These are phyloP conservation scores for Tuber indicum DNA, from an alignment of 495 filamentous ascomycete genomes.

Conservation along the genomic window DNA sequence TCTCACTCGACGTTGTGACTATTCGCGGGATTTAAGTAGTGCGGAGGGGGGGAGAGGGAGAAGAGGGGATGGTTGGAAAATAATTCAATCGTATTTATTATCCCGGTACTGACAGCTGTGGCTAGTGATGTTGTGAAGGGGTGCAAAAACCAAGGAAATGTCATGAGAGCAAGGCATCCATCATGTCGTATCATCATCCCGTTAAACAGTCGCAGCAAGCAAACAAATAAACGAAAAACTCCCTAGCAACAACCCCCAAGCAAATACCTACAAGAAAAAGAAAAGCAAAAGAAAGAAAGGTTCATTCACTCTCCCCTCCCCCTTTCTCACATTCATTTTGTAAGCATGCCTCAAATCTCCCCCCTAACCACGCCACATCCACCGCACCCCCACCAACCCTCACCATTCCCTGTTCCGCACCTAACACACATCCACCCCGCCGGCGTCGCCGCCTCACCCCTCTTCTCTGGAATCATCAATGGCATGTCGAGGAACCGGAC, in stretches of 20 bases:
- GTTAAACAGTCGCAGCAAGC: not conserved
- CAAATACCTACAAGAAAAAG: not conserved
- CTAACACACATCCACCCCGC: not conserved
- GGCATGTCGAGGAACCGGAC: constrained; percentile 31
- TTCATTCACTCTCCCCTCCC: not conserved
- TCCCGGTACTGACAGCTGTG: not conserved
- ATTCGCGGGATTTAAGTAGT: too few species aligned
- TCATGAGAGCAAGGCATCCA: not conserved
- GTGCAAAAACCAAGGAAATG: not conserved
- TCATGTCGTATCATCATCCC: not conserved
- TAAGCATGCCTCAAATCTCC: not conserved
- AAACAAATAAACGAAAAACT: not conserved
- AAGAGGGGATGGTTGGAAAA: too few species aligned
- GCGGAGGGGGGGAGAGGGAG: too few species aligned
- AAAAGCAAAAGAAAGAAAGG: not conserved
- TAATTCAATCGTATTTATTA: too few species aligned
- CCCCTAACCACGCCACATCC: not conserved
- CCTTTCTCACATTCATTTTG: not conserved
- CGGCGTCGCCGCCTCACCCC: constrained; percentile 8
- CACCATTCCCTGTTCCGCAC: not conserved
- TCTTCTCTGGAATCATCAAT: constrained; percentile 44
- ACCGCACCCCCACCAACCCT: not conserved
- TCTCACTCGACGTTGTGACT: too few species aligned
- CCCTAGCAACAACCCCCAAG: not conserved
- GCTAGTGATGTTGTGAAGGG: not conserved